Evolutionary conservation across 2,329 filamentous ascomycete species (phyloP).

Genomic region (Aspergillus puulaauensis): DNA sequence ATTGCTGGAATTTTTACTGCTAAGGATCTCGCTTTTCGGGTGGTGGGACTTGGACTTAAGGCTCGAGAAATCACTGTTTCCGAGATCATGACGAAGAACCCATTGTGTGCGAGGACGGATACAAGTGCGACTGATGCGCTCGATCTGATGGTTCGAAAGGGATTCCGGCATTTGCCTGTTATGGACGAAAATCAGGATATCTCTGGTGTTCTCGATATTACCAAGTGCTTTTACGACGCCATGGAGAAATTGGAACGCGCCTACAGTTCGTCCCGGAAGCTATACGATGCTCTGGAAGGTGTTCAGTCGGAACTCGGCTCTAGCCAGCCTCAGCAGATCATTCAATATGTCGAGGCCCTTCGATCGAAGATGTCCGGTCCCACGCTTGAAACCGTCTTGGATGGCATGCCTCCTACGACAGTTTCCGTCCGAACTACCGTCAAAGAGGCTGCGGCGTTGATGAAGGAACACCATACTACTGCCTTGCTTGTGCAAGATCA

Average conservation of each 20-base stretch:
- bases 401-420: constrained; percentile 86
- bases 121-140: constrained; percentile 97
- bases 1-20: constrained; percentile 99
- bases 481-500: constrained; percentile 95
- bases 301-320: constrained; percentile 95
- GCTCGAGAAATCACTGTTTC: constrained; percentile 88
- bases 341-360: constrained; percentile 96
- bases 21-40: constrained; percentile 96
- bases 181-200: constrained; percentile 99
- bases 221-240: constrained; percentile 99
- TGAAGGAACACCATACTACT: constrained; percentile 99
- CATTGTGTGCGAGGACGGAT: constrained; percentile 92
- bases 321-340: constrained; percentile 96
- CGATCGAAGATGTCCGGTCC: constrained; percentile 97
- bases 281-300: constrained; percentile 96
- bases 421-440: constrained; percentile 95
- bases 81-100: constrained; percentile 99
- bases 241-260: constrained; percentile 99
- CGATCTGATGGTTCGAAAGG: constrained; percentile 97
- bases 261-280: constrained; percentile 94
- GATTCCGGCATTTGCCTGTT: constrained; percentile 93
- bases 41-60: constrained; percentile 88
- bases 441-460: constrained; percentile 88
- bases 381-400: constrained; percentile 90
- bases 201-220: constrained; percentile 95